phyloP scores from a whole-genome alignment of 257 asterid genomes.

The Capsicum chinense region DNA sequence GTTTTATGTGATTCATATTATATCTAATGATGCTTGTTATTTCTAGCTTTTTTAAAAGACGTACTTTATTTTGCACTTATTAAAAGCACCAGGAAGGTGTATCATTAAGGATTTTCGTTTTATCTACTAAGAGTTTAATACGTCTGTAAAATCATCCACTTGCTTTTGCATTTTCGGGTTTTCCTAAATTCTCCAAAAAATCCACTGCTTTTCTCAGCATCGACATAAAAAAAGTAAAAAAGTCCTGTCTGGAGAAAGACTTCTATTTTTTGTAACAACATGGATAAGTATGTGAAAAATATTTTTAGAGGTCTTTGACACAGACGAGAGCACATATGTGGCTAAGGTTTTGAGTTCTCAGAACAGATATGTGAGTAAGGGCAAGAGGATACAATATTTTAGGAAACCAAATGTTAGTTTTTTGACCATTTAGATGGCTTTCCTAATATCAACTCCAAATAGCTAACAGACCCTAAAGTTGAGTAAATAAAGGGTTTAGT shows the following conservation, averaged over 20 bases:
- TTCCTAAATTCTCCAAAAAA: neutral
- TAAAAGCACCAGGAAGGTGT: slow-evolving; percentile 1
- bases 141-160: neutral
- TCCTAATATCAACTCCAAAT: neutral
- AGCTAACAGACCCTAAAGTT: neutral
- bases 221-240: neutral
- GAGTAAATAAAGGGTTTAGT: neutral
- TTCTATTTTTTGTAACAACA: neutral
- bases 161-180: neutral
- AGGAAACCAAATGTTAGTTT: neutral
- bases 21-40: slow-evolving; percentile 23
- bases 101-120: slow-evolving; percentile 12
- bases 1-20: slow-evolving; percentile 17
- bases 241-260: neutral
- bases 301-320: neutral
- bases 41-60: neutral
- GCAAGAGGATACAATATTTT: neutral
- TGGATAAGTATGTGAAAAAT: neutral
- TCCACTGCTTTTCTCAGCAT: slow-evolving; percentile 13
- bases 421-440: neutral
- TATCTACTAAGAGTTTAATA: neutral
- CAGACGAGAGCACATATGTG: neutral
- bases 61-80: neutral
- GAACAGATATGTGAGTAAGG: neutral
- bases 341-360: slow-evolving; percentile 23